Percentiles rank a stretch among this genome's conserved stretches.
These are phyloP conservation scores for Rhodotorula paludigena DNA, from an alignment of 768 basidiomycete genomes.

Conservation along the genomic window DNA sequence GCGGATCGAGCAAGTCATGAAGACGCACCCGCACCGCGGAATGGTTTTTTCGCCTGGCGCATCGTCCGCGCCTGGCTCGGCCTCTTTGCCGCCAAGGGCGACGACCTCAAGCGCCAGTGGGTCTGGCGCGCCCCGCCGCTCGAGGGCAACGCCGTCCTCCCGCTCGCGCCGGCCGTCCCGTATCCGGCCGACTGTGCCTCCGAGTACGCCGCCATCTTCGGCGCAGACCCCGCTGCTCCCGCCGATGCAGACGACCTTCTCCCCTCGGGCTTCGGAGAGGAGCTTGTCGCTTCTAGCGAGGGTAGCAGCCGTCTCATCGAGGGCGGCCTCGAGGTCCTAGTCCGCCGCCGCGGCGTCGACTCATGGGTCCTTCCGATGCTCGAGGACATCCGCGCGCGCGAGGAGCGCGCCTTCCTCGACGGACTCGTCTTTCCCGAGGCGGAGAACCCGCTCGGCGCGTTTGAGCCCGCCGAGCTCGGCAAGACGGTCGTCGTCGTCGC, in stretches of 20 bases:
- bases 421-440: neutral
- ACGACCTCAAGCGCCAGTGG: slow-evolving; percentile 45
- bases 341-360: slow-evolving; percentile 55
- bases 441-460: slow-evolving; percentile 44
- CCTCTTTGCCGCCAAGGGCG: slow-evolving; percentile 29
- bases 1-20: slow-evolving; percentile 25
- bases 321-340: slow-evolving; percentile 58
- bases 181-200: slow-evolving; percentile 69
- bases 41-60: slow-evolving; percentile 42
- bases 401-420: slow-evolving; percentile 49
- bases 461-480: slow-evolving; percentile 48
- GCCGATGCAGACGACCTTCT: slow-evolving; percentile 58
- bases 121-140: slow-evolving; percentile 40
- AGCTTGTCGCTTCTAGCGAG: neutral
- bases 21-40: slow-evolving; percentile 36
- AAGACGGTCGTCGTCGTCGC: slow-evolving; percentile 59
- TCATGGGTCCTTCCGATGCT: slow-evolving; percentile 75
- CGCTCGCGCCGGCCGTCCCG: slow-evolving; percentile 53
- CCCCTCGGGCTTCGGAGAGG: slow-evolving; percentile 53
- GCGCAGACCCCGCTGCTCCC: slow-evolving; percentile 73
- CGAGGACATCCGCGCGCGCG: slow-evolving; percentile 61
- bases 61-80: slow-evolving; percentile 38
- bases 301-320: slow-evolving; percentile 41
- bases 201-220: slow-evolving; percentile 69
- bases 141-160: slow-evolving; percentile 1